These are phyloP conservation scores for Aspergillus transmontanensis DNA, from an alignment of 2,329 filamentous ascomycete genomes.

Conservation along the genomic window DNA sequence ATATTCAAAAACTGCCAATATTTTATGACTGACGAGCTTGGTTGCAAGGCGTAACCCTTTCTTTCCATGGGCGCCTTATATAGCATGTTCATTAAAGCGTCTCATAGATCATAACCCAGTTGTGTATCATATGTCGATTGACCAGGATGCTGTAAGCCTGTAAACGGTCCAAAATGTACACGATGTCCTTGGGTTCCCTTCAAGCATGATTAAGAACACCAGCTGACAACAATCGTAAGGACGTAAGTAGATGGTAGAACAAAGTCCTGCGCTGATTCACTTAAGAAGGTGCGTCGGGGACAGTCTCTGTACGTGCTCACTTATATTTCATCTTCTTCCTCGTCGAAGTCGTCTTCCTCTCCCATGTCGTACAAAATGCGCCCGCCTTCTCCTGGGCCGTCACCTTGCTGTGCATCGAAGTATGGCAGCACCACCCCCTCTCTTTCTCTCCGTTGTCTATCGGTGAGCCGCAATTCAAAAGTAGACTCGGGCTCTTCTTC, in stretches of 20 bases:
- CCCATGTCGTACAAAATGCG: conserved; percentile 97
- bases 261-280: background rate
- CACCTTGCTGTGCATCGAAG: conserved; percentile 85
- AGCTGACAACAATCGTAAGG: background rate
- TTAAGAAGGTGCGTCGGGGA: background rate
- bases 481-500: conserved; percentile 70
- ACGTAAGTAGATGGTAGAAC: background rate
- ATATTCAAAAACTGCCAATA: background rate
- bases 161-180: background rate
- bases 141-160: background rate
- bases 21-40: conserved; percentile 2
- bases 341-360: conserved; percentile 93
- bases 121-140: background rate
- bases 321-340: conserved; percentile 90
- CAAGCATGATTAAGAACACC: background rate
- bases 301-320: background rate
- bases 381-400: conserved; percentile 76
- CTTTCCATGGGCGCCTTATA: background rate
- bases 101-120: background rate
- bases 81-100: background rate
- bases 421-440: conserved; percentile 93
- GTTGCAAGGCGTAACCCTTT: background rate
- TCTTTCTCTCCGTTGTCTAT: conserved; percentile 82
- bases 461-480: conserved; percentile 84
- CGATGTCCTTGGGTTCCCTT: background rate